Conservation (phyloP, 2,329 filamentous ascomycete genomes). For the Dothidotthia symphoricarpi region DNA sequence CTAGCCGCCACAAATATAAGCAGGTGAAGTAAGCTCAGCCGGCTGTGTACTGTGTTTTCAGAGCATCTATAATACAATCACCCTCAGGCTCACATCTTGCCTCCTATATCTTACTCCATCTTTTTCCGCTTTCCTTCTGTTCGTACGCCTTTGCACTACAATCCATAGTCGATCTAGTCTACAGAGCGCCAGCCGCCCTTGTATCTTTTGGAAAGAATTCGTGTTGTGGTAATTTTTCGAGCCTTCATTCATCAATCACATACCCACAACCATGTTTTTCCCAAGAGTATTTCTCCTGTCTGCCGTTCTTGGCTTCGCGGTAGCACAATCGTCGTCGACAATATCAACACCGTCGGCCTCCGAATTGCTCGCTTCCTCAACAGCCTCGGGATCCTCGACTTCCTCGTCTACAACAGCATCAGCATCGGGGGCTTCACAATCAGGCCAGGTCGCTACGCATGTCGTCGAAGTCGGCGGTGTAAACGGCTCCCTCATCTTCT, state of each 20-base stretch:
- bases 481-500: slow-evolving; percentile 57
- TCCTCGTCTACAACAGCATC: slow-evolving; percentile 8
- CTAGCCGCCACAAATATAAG: slow-evolving; percentile 29
- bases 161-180: slow-evolving; percentile 43
- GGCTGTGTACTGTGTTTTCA: slow-evolving; percentile 40
- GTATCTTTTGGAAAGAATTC: too few species aligned
- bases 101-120: too few species aligned
- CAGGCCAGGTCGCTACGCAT: slow-evolving; percentile 45
- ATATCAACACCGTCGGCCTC: slow-evolving; percentile 18
- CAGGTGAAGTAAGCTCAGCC: slow-evolving; percentile 27
- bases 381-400: slow-evolving; percentile 8
- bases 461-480: slow-evolving; percentile 64
- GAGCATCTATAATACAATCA: slow-evolving; percentile 33
- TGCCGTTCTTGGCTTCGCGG: slow-evolving; percentile 31
- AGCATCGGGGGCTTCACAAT: slow-evolving; percentile 7
- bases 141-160: slow-evolving; percentile 37
- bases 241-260: slow-evolving; percentile 6
- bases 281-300: slow-evolving; percentile 32
- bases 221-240: too few species aligned
- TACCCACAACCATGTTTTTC: slow-evolving; percentile 34
- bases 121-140: slow-evolving; percentile 27
- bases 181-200: slow-evolving; percentile 42
- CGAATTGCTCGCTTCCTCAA: slow-evolving; percentile 12
- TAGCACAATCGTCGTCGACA: slow-evolving; percentile 19
- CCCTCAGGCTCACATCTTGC: slow-evolving; percentile 35